Conservation (phyloP, 2,329 filamentous ascomycete genomes). For the Seiridium cupressi region DNA sequence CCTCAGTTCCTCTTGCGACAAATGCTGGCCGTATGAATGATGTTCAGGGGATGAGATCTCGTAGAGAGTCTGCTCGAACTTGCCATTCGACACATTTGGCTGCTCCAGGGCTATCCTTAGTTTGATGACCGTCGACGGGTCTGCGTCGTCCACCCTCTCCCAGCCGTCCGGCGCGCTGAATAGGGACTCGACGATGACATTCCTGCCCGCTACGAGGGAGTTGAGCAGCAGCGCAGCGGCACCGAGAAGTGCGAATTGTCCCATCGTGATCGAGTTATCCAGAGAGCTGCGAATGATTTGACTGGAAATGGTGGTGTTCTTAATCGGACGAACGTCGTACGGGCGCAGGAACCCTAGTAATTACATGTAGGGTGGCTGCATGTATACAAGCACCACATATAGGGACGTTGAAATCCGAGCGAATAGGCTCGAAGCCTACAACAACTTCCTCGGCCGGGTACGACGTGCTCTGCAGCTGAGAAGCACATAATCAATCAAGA, state of each 20-base stretch:
- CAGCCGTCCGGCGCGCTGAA: constrained; percentile 35
- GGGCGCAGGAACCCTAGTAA: neutral
- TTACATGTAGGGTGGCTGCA: neutral
- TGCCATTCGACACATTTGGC: constrained; percentile 35
- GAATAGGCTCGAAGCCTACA: neutral
- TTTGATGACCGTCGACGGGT: constrained; percentile 37
- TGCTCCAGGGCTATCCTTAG: constrained; percentile 49
- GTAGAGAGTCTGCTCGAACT: constrained; percentile 58
- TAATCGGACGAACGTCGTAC: neutral
- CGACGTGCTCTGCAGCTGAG: neutral
- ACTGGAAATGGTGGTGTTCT: neutral
- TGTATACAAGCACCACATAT: neutral
- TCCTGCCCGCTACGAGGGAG: constrained; percentile 8
- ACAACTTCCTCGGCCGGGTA: neutral
- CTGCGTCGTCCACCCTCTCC: constrained; percentile 31
- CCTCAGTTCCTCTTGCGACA: constrained; percentile 57
- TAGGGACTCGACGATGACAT: constrained; percentile 34
- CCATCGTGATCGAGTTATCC: neutral
- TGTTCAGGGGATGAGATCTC: constrained; percentile 61
- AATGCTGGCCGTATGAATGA: constrained; percentile 57
- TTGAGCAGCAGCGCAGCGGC: neutral
- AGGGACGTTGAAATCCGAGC: neutral
- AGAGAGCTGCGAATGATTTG: too few species aligned
- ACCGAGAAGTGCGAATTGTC: neutral
- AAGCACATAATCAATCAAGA: neutral